These are phyloP conservation scores for Penicillium sp. DNA, from an alignment of 2,329 filamentous ascomycete species.

Conservation along the genomic window DNA sequence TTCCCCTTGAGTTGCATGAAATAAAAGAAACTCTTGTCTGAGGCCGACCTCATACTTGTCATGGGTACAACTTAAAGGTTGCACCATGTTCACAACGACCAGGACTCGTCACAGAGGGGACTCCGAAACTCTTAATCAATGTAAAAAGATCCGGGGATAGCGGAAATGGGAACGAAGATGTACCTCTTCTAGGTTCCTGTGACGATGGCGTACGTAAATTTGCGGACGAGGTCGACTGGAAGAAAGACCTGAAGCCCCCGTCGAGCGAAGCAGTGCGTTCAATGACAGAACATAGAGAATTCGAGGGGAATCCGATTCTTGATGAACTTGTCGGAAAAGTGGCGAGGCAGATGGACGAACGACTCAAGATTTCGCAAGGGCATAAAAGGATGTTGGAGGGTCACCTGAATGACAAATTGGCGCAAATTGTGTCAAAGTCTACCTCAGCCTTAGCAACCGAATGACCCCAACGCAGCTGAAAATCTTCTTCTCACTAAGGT, in stretches of 20 bases:
- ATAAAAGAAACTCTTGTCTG: slow-evolving; percentile 52
- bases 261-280: slow-evolving; percentile 68
- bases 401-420: slow-evolving; percentile 32
- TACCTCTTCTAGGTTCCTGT: slow-evolving; percentile 73
- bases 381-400: slow-evolving; percentile 42
- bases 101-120: slow-evolving; percentile 57
- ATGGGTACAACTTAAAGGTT: slow-evolving; percentile 78
- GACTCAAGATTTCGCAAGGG: slow-evolving; percentile 46
- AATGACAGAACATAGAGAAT: slow-evolving; percentile 52
- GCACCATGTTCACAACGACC: slow-evolving; percentile 80
- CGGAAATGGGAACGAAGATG: slow-evolving; percentile 74
- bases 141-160: slow-evolving; percentile 74
- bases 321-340: slow-evolving; percentile 57
- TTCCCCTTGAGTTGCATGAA: slow-evolving; percentile 63
- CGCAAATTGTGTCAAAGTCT: slow-evolving; percentile 13
- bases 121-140: slow-evolving; percentile 79
- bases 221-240: slow-evolving; percentile 76
- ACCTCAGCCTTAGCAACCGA: not conserved
- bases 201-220: slow-evolving; percentile 73
- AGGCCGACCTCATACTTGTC: slow-evolving; percentile 72
- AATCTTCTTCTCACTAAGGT: no score
- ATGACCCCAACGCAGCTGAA: no score
- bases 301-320: slow-evolving; percentile 49
- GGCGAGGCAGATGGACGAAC: slow-evolving; percentile 54
- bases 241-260: slow-evolving; percentile 70